Evolutionary conservation across 495 filamentous ascomycete genomes (phyloP), one percentile per base, ranked within the genome.

Genomic region (Aspergillus asperescens): DNA sequence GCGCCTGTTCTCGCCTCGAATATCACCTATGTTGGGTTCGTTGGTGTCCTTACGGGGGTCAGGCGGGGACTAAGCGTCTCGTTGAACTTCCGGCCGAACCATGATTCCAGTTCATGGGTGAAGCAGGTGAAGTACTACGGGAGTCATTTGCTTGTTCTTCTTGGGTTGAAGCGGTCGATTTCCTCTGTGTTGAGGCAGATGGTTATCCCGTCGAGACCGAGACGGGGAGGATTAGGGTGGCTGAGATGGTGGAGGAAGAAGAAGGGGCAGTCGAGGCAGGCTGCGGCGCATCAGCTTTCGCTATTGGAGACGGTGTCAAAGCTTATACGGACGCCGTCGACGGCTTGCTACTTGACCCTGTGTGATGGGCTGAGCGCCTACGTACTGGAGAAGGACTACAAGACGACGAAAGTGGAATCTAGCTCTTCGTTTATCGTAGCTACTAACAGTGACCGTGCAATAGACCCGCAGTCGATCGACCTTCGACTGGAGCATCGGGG

Each of bases 11-110:
- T 85, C 25, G 84, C 82, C 7, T 77, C 73, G 5, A 77, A 67
- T 18, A 72, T 87, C 51, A 80, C 77, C 7, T 87, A 86, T 58
- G 76, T 79, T 13, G 83, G 83, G 4, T 85, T 80, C 48, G 78
- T 85, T 15, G 83, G 83, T 22, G 67, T 80, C 10, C 62, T 86
- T 45, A 86, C 83, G 2, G 81, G 80, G 5, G 80, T 85, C 7
- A 63, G 76, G 54, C 68, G 64, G 29, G 70, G 72, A 2, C 68
- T 87, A 2, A 84, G 80, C 46, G 53, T 81, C 5, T 82, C 79
- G 15, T 70, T 87, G n/a, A 87, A 87, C 63, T 83, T 82, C 54
- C 75, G 84, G 9, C 74, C 80, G 5, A 72, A 70, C 41, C 81
- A 86, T 64, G 70, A 79, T 34, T 62, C 64, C 7, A 66, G 64